A percentile compares a stretch with the other conserved stretches of the same genome.
These are phyloP conservation scores for Alternaria viburni DNA, from an alignment of 2,329 filamentous ascomycete genomes.

Conservation along the genomic window DNA sequence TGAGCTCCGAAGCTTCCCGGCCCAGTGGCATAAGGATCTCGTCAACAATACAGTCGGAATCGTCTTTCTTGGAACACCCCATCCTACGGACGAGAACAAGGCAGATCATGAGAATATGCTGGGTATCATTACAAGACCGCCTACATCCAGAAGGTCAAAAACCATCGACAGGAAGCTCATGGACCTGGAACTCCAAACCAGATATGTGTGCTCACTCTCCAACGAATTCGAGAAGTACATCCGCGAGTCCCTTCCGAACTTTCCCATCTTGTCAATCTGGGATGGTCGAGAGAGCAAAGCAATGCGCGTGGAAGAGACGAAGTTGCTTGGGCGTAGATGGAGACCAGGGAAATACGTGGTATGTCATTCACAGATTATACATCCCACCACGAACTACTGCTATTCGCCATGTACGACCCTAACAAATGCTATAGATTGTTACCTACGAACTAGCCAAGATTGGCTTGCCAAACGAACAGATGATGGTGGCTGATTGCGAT, in stretches of 20 bases:
- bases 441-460: background rate
- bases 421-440: rapidly evolving
- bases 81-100: background rate
- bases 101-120: too few species aligned
- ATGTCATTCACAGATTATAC: too few species aligned
- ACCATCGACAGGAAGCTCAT: background rate
- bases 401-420: background rate
- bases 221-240: background rate
- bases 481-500: background rate
- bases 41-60: background rate
- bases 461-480: background rate
- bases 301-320: background rate
- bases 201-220: rapidly evolving
- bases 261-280: background rate
- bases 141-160: too few species aligned
- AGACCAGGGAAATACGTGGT: background rate
- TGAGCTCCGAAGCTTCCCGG: background rate
- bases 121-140: too few species aligned
- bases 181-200: background rate
- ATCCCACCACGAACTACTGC: too few species aligned
- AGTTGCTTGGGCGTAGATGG: background rate
- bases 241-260: too few species aligned
- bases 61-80: background rate
- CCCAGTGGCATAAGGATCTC: rapidly evolving
- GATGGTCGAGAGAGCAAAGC: background rate